Evolutionary conservation across 2,329 filamentous ascomycete species (phyloP), one percentile per base, ranked within the genome.

Genomic region (Nigrospora sphaerica): DNA sequence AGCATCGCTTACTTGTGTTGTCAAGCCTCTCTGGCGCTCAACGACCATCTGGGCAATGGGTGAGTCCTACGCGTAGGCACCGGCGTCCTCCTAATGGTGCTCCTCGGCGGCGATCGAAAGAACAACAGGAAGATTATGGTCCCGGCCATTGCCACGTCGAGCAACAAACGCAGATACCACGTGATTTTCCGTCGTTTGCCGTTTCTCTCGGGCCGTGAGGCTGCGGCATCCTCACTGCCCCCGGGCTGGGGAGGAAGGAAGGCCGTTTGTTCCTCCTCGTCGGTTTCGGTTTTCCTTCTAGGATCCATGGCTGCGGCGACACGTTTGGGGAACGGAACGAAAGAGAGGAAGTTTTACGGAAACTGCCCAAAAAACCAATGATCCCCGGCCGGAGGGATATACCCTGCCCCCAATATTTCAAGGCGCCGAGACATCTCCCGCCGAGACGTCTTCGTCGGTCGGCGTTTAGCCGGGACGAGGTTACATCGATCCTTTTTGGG

Each of bases 201-300:
- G 14, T 36, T 42, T 50, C 23, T 39, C 42, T 46, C 11, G 52
- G 41, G 48, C 57, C 56, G 9, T 11, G 16, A 4, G 9, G 11
- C 12, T 3, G 18, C 49, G 2, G 44, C 50, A 46, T 55, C 50
- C 12, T 47, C 39, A 13, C 40, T 36, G n/a, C 31, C 32, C 13
- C 47, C 37, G 13, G 35, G 23, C 4, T 49, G 6, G 23, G 6
- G 23, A 28, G 23, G 23, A 7, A 49, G 34, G 12, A 65, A 57
- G 39, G 65, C 64, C 1, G 62, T 57, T 41, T 62, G 54, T 40
- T 60, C 57, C 47, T 65, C 62, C 41, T 57, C 61, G 10, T 53
- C 53, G 3, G 39, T 28, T 32, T 57, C 54, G 37, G 51, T 41
- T 34, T 61, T 62, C n/a, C 34, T 50, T 28, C 23, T 6, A 10